A percentile compares a stretch with the other conserved stretches of the same genome.
These are phyloP conservation scores for Colletotrichum caudatum DNA, from an alignment of 2,329 filamentous ascomycete genomes.

Conservation along the genomic window DNA sequence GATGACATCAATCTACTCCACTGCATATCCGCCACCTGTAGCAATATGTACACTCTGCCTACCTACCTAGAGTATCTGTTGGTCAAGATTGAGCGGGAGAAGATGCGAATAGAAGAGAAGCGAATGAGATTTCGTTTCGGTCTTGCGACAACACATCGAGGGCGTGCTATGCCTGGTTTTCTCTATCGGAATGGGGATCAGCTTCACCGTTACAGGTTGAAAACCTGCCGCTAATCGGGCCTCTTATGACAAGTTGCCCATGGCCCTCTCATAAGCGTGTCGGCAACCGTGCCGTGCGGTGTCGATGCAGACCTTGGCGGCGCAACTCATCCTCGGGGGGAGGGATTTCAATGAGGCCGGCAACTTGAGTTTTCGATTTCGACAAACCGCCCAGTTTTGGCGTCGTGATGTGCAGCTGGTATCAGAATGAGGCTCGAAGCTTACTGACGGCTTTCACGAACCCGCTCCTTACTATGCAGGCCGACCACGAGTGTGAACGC, in stretches of 20 bases:
- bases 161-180: background rate
- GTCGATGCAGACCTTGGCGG: background rate
- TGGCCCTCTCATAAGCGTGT: background rate
- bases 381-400: background rate
- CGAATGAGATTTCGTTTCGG: background rate
- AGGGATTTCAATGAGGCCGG: background rate
- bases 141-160: conserved; percentile 1
- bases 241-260: conserved; percentile 1
- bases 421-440: background rate
- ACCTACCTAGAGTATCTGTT: conserved; percentile 14
- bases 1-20: conserved; percentile 41
- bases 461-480: background rate
- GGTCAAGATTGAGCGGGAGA: conserved; percentile 38
- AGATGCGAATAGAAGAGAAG: conserved; percentile 25
- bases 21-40: conserved; percentile 37
- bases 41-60: background rate
- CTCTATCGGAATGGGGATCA: background rate
- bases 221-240: conserved; percentile 15
- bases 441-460: background rate
- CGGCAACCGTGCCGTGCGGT: background rate
- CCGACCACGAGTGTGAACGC: conserved; percentile 22
- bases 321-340: background rate
- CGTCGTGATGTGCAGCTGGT: background rate
- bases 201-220: conserved; percentile 4
- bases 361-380: too few relatives aligned